Base-by-base conservation (phyloP, 169 alveolate genomes). In the Eimeria necatrix region DNA sequence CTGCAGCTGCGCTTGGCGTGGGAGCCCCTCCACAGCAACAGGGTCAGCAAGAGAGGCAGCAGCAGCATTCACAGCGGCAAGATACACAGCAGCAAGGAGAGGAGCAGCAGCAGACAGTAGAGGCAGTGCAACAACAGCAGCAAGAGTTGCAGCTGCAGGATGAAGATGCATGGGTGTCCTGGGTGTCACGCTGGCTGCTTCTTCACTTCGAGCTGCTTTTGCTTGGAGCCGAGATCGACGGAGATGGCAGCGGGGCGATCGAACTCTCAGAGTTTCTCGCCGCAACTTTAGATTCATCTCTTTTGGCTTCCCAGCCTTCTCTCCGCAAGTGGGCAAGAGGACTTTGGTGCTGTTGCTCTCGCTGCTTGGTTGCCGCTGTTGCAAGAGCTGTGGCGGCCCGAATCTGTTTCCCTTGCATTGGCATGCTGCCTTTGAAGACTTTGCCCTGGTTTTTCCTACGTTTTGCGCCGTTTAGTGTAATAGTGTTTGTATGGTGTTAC, bases 171-270 rank as follows among this genome's bases (percentile, higher is more conserved):
- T 49, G 64, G 68, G 87, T 76, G 12, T 14, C 22, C 41, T 76
- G 87, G 87, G 87, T 49, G 59, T 76, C 61, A 3, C 87, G 87
- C 7, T 76, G 87, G 87, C 64, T 76, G 41, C 32, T 76, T 41
- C 87, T 76, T 9, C 87, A 76, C 61, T 76, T 76, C 41, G 87
- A 76, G 64, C 26, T 76, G 41, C 87, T 48, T 46, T 24, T 76
- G 68, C 32, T 76, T 12, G 87, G 68, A 8, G 87, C 53, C n/a
- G 87, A 76, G 46, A 76, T 76, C 22, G 87, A 76, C 5, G 59
- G 64, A 16, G 87, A 76, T 26, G 87, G 87, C 26, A 76, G 87
- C 87, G 87, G 87, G 87, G 87, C 87, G 46, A 76, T 76, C 26
- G 87, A 76, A 51, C 87, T 76, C 10, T 76, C 87, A 7, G 87